Base-by-base conservation (phyloP, 108 stramenopile species). In the Discostella stelligeroides region DNA sequence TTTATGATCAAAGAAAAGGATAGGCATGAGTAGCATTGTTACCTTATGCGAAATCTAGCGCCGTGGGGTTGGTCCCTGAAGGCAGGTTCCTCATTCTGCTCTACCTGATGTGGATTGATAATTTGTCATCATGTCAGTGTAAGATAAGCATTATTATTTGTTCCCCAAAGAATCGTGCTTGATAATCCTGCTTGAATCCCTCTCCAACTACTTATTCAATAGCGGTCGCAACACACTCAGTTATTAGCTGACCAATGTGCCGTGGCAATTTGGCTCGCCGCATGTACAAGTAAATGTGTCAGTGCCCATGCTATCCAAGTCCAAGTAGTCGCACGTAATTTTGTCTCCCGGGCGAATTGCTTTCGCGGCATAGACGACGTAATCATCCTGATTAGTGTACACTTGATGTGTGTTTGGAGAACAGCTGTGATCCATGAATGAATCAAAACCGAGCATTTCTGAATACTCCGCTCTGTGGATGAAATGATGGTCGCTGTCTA, bases 381-480 rank as follows among this genome's bases (percentile, higher is more conserved):
- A 75, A 39, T 69, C 60, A 21, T 75, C 47, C 17, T 38, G 18
- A 1, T 28, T 57, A 12, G 56, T 70, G 59, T 75, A 75, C 9
- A 42, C 46, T 62, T 60, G 57, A 27, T 48, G 34, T 11, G 68
- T 63, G 29, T 70, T 69, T 38, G 73, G 73, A 17, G 43, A 27
- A 39, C 73, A 75, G 39, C 54, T 58, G 25, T 75, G 73, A 43
- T 75, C 60, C 68, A 70, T 69, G 49, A 70, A 75, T 18, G 34
- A 45, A 48, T 75, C 73, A 39, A 75, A 75, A 39, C 70, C 71
- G 18, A 73, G 25, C 72, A 68, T 68, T 34, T 73, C 72, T 25
- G 55, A 30, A 20, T 73, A 73, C 13, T 42, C 42, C 3, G 68
- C 57, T 7, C 72, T 57, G 53, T 73, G 63, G 21, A 73, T 73